These are phyloP conservation scores for Pulveroboletus sp. DNA, from an alignment of 768 basidiomycete species.

Conservation along the genomic window DNA sequence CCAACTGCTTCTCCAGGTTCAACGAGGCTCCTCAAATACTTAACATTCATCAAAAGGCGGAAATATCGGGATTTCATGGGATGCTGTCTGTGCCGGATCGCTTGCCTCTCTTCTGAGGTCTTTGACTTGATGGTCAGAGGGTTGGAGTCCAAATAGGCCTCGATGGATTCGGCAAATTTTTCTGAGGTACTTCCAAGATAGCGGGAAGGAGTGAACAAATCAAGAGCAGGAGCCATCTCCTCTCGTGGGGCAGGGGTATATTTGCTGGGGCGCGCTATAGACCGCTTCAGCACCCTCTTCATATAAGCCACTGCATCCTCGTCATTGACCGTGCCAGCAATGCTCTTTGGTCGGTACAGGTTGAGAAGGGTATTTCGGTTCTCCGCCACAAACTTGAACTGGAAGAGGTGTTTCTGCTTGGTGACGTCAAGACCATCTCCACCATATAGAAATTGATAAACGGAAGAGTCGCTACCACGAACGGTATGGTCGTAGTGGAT, in stretches of 20 bases:
- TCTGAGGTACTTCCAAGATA: conserved; percentile 91
- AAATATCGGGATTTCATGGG: conserved; percentile 57
- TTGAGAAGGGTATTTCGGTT: conserved; percentile 79
- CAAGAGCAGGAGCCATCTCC: conserved; percentile 65
- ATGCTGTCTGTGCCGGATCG: conserved; percentile 42
- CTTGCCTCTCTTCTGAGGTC: conserved; percentile 34
- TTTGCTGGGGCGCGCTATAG: conserved; percentile 41
- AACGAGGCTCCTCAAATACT: conserved; percentile 89
- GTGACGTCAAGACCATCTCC: conserved; percentile 96
- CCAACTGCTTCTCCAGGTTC: conserved; percentile 99
- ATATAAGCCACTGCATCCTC: conserved; percentile 69
- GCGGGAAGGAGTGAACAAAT: conserved; percentile 70
- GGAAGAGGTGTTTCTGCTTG: conserved; percentile 89
- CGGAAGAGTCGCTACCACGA: conserved; percentile 86
- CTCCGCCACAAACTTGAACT: conserved; percentile 90
- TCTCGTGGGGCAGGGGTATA: conserved; percentile 48
- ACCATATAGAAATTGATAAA: conserved; percentile 96
- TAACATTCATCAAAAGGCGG: conserved; percentile 79
- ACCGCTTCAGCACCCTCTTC: conserved; percentile 85
- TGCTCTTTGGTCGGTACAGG: conserved; percentile 57
- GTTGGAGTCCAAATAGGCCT: conserved; percentile 74
- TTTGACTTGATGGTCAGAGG: conserved; percentile 48
- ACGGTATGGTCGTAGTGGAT: conserved; percentile 99
- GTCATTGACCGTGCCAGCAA: conserved; percentile 57
- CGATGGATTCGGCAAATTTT: conserved; percentile 75